Evolutionary conservation across 768 basidiomycete genomes (phyloP), one percentile per base, ranked within the genome.

Genomic region (Boletus subparvulus): DNA sequence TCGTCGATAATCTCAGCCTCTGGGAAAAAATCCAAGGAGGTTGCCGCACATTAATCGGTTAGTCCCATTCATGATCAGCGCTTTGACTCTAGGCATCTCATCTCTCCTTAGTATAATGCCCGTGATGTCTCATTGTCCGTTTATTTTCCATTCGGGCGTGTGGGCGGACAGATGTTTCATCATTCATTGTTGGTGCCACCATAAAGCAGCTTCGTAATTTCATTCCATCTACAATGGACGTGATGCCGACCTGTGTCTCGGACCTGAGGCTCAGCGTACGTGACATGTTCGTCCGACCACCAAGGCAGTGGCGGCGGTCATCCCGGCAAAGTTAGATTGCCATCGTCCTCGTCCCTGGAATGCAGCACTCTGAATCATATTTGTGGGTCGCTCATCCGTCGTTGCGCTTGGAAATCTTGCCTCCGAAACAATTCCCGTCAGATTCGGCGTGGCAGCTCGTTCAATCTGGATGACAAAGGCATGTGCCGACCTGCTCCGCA

Each of bases 31-130:
- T 30, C 3, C 14, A 37, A 49, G 21, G 47, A n/a, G 26, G 3
- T 33, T 44, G 19, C 47, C 53, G 26, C 30, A 40, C 19, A 46
- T 32, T 39, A 49, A 33, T 36, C 50, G 43, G 37, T 33, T 5
- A 4, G 58, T 47, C 6, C 39, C 57, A 13, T 35, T 67, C 61
- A 67, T 67, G 67, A 69, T 69, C 67, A 67, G 54, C 66, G 66
- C 47, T 54, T 50, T 40, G 32, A 41, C 19, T 8, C 26, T 5
- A n/a, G 1, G 47, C 43, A 53, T 60, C 55, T 60, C 40, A 54
- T 69, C 58, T 60, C 39, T 39, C 45, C n/a, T 42, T 19, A 45
- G 52, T 3, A 42, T 43, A 26, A 63, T 65, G 30, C 40, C 63
- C 59, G 52, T 43, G 41, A 24, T 46, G 41, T 19, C 37, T 36